A percentile compares a stretch with the other conserved stretches of the same genome.
Conservation (phyloP, 2,329 filamentous ascomycete species). For the Cladosporium sp. region DNA sequence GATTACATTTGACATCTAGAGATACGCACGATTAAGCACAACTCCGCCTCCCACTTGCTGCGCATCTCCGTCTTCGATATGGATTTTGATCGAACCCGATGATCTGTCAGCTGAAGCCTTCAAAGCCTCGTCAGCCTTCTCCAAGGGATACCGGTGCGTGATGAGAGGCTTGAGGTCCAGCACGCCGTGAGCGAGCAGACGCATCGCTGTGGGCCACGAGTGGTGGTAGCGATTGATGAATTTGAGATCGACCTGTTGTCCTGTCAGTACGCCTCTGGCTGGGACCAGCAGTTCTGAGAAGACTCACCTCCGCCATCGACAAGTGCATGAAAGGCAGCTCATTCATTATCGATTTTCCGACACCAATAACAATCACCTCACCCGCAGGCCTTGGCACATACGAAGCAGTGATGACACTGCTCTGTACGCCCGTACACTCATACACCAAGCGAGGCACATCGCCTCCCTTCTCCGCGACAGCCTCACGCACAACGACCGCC, state of each 20-base stretch:
- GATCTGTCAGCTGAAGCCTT: constrained; percentile 46
- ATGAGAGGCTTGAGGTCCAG: constrained; percentile 57
- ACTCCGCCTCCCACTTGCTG: not conserved
- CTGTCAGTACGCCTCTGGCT: not conserved
- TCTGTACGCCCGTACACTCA: constrained; percentile 32
- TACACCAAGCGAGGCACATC: constrained; percentile 26
- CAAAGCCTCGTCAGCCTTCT: constrained; percentile 55
- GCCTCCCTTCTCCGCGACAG: constrained; percentile 18
- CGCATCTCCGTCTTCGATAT: constrained; percentile 45
- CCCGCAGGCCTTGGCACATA: constrained; percentile 24
- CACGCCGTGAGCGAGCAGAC: constrained; percentile 53
- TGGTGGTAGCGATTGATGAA: constrained; percentile 68
- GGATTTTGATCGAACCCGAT: constrained; percentile 54
- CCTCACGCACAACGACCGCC: constrained; percentile 20
- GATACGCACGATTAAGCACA: not conserved
- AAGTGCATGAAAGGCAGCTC: constrained; percentile 34
- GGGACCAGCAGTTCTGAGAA: not conserved
- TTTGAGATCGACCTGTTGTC: constrained; percentile 47
- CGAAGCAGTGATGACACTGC: constrained; percentile 26
- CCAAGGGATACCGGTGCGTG: constrained; percentile 57
- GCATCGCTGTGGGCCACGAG: constrained; percentile 62
- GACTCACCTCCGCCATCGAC: constrained; percentile 24
- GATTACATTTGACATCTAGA: no score
- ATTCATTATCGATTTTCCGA: constrained; percentile 30
- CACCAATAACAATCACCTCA: constrained; percentile 31